phyloP scores from a whole-genome alignment of 768 basidiomycete species.

The Mycena crocata region DNA sequence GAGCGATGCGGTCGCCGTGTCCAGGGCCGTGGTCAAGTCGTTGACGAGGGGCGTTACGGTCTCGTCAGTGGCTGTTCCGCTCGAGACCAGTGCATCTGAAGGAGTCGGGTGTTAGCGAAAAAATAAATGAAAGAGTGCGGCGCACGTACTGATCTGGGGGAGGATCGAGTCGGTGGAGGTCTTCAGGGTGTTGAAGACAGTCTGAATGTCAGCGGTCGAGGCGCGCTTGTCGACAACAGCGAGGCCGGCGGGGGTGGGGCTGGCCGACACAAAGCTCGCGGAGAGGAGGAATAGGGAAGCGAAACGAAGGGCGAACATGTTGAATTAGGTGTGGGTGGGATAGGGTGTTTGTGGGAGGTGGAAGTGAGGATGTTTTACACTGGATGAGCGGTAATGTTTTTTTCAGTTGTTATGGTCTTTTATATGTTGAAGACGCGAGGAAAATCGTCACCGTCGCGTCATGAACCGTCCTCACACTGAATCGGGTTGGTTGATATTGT shows the following conservation, averaged over 20 bases:
- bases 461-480: neutral
- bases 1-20: conserved; percentile 36
- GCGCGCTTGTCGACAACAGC: conserved; percentile 20
- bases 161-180: conserved; percentile 33
- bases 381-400: conserved; percentile 5
- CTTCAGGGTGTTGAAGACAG: conserved; percentile 36
- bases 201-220: conserved; percentile 34
- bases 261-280: conserved; percentile 29
- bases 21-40: conserved; percentile 35
- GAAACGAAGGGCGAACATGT: conserved; percentile 32
- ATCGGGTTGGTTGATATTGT: neutral
- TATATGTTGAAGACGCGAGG: neutral
- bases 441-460: neutral
- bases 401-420: neutral
- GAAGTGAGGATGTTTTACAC: neutral
- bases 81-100: conserved; percentile 22
- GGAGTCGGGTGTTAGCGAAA: neutral
- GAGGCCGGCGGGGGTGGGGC: conserved; percentile 16
- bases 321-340: neutral
- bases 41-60: conserved; percentile 35
- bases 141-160: conserved; percentile 35
- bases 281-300: conserved; percentile 18
- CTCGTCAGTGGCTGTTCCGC: conserved; percentile 31
- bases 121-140: neutral
- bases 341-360: neutral